Evolutionary conservation across 306 rosid species (phyloP).

Genomic region (Cucumis sativus): DNA sequence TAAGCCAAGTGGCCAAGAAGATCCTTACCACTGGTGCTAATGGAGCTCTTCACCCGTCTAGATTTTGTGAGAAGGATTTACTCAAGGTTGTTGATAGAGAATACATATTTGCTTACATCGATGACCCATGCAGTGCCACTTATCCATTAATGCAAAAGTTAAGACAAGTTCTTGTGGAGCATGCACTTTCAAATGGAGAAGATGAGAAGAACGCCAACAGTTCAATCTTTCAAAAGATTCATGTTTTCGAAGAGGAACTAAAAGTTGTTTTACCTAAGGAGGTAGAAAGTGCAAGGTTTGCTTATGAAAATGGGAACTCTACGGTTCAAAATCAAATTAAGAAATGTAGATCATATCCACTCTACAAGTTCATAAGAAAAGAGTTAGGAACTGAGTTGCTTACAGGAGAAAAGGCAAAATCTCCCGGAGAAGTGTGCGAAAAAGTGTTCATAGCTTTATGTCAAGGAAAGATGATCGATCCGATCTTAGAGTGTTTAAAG

Average conservation of each 20-base stretch:
- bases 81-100: conserved; percentile 38
- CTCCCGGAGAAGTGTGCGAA: neutral
- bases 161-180: conserved; percentile 61
- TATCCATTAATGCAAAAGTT: conserved; percentile 24
- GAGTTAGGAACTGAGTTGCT: neutral
- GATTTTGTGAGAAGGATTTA: conserved; percentile 72
- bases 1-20: conserved; percentile 35
- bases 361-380: conserved; percentile 43
- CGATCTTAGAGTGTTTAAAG: neutral
- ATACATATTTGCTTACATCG: neutral
- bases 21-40: conserved; percentile 45
- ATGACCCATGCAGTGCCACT: neutral
- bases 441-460: neutral
- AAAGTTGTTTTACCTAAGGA: neutral
- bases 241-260: neutral
- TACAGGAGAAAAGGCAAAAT: neutral
- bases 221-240: conserved; percentile 53
- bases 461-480: neutral
- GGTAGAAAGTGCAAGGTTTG: neutral
- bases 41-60: conserved; percentile 77
- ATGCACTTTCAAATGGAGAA: conserved; percentile 49
- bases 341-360: neutral
- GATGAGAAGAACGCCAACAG: conserved; percentile 45
- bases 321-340: neutral
- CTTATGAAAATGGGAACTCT: neutral